A percentile compares a stretch with the other conserved stretches of the same genome.
These are phyloP conservation scores for Perilla frutescens DNA, from an alignment of 257 asterid species.

Conservation along the genomic window DNA sequence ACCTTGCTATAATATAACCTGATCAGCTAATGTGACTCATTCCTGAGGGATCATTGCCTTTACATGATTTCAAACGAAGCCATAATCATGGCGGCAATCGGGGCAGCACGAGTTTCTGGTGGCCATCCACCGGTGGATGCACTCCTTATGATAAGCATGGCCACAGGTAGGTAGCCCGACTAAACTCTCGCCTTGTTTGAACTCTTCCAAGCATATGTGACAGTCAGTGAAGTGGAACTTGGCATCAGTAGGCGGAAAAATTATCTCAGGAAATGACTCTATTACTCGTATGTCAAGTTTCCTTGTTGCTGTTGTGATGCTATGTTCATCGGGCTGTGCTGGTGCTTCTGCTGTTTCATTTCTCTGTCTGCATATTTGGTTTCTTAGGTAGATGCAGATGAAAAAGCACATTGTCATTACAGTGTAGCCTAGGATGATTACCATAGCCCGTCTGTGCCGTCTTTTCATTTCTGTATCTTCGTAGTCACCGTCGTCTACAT, in stretches of 20 bases:
- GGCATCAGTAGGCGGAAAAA: constrained; percentile 1
- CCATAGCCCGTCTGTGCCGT: neutral
- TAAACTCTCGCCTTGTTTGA: constrained; percentile 28
- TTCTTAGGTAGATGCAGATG: constrained; percentile 23
- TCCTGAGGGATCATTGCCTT: neutral
- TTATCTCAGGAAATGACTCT: constrained; percentile 14
- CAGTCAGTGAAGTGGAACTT: constrained; percentile 26
- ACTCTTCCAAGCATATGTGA: constrained; percentile 37
- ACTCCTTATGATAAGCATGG: constrained; percentile 31
- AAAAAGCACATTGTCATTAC: neutral
- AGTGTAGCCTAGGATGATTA: neutral
- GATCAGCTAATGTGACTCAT: neutral
- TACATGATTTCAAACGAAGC: neutral
- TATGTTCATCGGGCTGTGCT: neutral
- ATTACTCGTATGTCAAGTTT: constrained; percentile 7
- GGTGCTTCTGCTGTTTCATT: constrained; percentile 5
- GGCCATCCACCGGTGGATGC: constrained; percentile 27
- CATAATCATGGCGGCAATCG: constrained; percentile 30
- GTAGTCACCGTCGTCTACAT: neutral
- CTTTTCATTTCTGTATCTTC: neutral
- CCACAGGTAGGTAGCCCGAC: constrained; percentile 31
- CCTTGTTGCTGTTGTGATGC: constrained; percentile 5
- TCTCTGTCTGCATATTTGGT: neutral
- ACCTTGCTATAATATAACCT: neutral
- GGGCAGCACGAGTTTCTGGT: constrained; percentile 26